phyloP scores from a whole-genome alignment of 106 monocot genomes.

The Agapanthus africanus region DNA sequence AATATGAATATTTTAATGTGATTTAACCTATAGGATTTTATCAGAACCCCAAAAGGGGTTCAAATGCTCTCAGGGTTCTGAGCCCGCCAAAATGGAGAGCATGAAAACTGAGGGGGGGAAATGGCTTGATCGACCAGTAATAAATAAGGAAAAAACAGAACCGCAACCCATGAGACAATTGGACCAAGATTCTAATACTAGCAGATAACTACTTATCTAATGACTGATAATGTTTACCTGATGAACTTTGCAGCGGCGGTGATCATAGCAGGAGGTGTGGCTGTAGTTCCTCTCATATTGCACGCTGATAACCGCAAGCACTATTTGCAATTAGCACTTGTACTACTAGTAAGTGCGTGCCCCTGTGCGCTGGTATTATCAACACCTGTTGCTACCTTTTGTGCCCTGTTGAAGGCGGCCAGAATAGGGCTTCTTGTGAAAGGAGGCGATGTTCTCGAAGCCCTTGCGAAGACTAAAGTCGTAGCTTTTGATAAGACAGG shows the following conservation, averaged over 20 bases:
- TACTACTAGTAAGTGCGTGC: slow-evolving; percentile 90
- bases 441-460: slow-evolving; percentile 90
- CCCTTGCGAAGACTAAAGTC: slow-evolving; percentile 54
- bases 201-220: neutral
- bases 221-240: neutral
- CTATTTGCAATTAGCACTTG: slow-evolving; percentile 76
- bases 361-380: slow-evolving; percentile 95
- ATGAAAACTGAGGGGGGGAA: no score
- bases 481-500: slow-evolving; percentile 98
- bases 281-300: slow-evolving; percentile 38
- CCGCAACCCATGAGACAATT: no score
- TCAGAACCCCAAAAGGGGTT: no score
- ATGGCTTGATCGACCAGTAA: no score
- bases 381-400: slow-evolving; percentile 91
- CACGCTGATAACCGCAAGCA: slow-evolving; percentile 32
- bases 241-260: slow-evolving; percentile 61
- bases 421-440: slow-evolving; percentile 73
- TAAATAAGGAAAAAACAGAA: no score
- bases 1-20: no score
- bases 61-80: no score
- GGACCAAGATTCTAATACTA: no score
- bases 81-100: no score
- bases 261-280: slow-evolving; percentile 52
- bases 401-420: slow-evolving; percentile 65
- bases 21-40: no score